phyloP scores from a whole-genome alignment of 306 rosid species.

The Fragaria iinumae region DNA sequence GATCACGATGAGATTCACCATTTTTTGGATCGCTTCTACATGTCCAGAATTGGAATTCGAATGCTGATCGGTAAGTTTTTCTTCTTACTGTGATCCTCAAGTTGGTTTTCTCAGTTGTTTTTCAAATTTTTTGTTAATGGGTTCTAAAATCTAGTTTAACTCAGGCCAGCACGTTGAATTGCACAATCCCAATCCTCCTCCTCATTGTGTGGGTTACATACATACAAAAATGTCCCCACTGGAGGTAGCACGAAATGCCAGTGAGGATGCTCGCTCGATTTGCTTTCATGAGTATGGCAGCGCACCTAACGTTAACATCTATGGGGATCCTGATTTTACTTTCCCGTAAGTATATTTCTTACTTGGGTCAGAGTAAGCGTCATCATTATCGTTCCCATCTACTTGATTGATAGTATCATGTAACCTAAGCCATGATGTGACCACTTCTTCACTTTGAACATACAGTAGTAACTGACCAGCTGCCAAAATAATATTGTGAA shows the following conservation, averaged over 20 bases:
- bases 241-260: conserved; percentile 68
- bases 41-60: conserved; percentile 98
- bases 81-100: conserved; percentile 16
- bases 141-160: conserved; percentile 29
- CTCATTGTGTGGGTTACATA: conserved; percentile 78
- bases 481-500: background rate
- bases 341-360: conserved; percentile 73
- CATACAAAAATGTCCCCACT: conserved; percentile 88
- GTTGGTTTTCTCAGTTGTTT: conserved; percentile 9
- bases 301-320: conserved; percentile 69
- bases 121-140: background rate
- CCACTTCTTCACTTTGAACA: background rate
- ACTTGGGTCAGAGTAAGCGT: conserved; percentile 21
- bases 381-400: background rate
- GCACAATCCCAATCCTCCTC: conserved; percentile 91
- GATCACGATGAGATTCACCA: conserved; percentile 83
- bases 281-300: conserved; percentile 86
- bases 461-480: background rate
- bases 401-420: background rate
- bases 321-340: conserved; percentile 80
- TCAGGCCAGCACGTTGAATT: conserved; percentile 97
- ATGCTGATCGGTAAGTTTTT: conserved; percentile 82
- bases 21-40: conserved; percentile 90
- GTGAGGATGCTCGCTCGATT: conserved; percentile 82
- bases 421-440: background rate